Evolutionary conservation across 2,329 filamentous ascomycete species (phyloP).

Genomic region (Verticillium albo-atrum): DNA sequence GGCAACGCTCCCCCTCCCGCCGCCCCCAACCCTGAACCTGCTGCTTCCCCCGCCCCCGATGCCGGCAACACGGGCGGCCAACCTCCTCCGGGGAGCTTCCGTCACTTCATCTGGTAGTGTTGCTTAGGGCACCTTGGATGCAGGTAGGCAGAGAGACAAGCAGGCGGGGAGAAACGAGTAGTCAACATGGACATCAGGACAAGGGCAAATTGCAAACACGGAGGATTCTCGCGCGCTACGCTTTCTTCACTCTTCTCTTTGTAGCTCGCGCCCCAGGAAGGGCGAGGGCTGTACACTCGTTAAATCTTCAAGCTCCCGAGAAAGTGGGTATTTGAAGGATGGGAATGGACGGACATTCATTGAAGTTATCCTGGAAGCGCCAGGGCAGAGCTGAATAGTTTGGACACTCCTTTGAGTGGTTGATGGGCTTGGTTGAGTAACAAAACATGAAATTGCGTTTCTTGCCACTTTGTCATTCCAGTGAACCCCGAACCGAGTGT

Average conservation of each 20-base stretch:
- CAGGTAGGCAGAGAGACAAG: not conserved
- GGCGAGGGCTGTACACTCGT: constrained; percentile 4
- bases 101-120: not conserved
- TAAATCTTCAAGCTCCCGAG: not conserved
- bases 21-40: not conserved
- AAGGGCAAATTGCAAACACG: not conserved
- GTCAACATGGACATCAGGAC: not conserved
- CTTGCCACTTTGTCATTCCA: too few species aligned
- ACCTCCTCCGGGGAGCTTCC: not conserved
- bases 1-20: too few species aligned
- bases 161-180: not conserved
- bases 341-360: not conserved
- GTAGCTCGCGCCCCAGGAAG: constrained; percentile 5
- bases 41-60: not conserved
- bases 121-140: too few species aligned
- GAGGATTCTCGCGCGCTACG: not conserved
- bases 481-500: too few species aligned
- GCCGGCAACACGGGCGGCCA: not conserved
- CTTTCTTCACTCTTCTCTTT: not conserved
- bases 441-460: too few species aligned
- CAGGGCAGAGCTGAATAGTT: not conserved
- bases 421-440: not conserved
- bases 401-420: not conserved
- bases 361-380: not conserved
- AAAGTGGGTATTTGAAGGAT: not conserved